These are phyloP conservation scores for Ajuga chamaepitys DNA, from an alignment of 257 asterid genomes.

Conservation along the genomic window DNA sequence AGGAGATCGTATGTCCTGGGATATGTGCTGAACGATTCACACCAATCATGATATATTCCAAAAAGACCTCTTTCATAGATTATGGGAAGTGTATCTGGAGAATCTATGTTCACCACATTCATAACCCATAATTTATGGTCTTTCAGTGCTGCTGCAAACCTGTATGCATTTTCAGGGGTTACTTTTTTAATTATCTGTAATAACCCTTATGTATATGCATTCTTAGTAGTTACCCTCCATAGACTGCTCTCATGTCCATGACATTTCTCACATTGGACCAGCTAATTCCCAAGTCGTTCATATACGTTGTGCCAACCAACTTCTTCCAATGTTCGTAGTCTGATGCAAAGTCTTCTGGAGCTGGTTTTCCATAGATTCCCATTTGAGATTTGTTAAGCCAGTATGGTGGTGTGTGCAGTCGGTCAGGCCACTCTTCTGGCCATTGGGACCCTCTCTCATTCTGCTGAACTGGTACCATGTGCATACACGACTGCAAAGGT, in stretches of 20 bases:
- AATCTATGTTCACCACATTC: conserved; percentile 73
- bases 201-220: too few relatives aligned
- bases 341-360: conserved; percentile 67
- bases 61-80: conserved; percentile 76
- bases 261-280: conserved; percentile 72
- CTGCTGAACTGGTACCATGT: conserved; percentile 43
- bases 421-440: conserved; percentile 92
- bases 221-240: conserved; percentile 58
- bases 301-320: conserved; percentile 47
- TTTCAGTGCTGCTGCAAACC: conserved; percentile 83
- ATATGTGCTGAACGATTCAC: conserved; percentile 89
- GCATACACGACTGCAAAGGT: conserved; percentile 81
- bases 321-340: conserved; percentile 69
- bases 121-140: conserved; percentile 80
- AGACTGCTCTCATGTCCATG: conserved; percentile 93
- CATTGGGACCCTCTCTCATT: conserved; percentile 72
- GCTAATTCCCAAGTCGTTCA: conserved; percentile 59
- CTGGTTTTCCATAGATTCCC: conserved; percentile 78
- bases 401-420: conserved; percentile 57
- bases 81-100: conserved; percentile 85
- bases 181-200: neutral
- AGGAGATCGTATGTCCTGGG: conserved; percentile 82
- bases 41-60: conserved; percentile 90
- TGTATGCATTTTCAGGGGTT: conserved; percentile 20
- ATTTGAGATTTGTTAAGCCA: conserved; percentile 65